Conservation (phyloP, 108 stramenopile species). For the Skeletonema grethae region DNA sequence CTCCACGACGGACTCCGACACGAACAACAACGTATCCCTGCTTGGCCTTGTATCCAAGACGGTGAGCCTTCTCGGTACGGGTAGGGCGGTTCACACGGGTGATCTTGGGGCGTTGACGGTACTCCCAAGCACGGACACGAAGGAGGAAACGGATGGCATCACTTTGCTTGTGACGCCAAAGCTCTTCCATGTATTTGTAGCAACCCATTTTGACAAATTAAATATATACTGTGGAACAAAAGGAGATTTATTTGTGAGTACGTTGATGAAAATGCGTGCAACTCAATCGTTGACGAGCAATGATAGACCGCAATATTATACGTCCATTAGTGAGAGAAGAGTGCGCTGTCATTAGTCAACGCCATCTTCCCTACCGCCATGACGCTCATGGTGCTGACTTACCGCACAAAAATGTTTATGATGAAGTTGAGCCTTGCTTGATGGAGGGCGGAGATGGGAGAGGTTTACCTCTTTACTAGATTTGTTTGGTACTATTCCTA, state of each 20-base stretch:
- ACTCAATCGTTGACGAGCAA: background rate
- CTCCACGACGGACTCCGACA: conserved; percentile 98
- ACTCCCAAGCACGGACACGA: conserved; percentile 99
- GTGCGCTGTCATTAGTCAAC: background rate
- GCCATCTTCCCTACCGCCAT: background rate
- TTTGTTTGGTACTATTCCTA: background rate
- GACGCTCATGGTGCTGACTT: background rate
- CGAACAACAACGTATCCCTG: conserved; percentile 98
- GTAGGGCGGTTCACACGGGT: conserved; percentile 90
- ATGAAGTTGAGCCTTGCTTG: background rate
- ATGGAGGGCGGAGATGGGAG: background rate
- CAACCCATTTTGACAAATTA: conserved; percentile 87
- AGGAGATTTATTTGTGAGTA: background rate
- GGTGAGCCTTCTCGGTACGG: conserved; percentile 99
- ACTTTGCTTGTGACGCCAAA: conserved; percentile 99
- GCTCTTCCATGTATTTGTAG: conserved; percentile 99
- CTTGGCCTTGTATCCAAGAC: conserved; percentile 99
- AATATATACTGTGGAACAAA: conserved; percentile 8
- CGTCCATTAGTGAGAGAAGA: background rate
- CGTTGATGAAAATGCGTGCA: background rate
- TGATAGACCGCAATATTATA: no score
- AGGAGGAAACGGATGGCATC: conserved; percentile 99
- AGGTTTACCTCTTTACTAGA: background rate
- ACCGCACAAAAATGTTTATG: background rate
- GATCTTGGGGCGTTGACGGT: conserved; percentile 98